Evolutionary conservation across 2,329 filamentous ascomycete species (phyloP).

Genomic region (Nemania sp.): DNA sequence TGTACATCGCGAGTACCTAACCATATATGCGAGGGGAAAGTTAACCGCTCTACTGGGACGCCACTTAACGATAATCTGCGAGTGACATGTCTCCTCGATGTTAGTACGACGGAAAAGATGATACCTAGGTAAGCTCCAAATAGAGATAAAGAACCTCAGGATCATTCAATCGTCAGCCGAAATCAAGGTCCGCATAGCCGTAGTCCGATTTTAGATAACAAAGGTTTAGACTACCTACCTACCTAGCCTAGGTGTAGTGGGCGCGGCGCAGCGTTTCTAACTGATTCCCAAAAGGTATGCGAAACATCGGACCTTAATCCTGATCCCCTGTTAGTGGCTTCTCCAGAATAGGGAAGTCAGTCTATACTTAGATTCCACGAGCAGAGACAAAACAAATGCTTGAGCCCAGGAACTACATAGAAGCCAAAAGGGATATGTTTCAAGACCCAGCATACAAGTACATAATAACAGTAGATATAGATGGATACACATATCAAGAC

Average conservation of each 20-base stretch:
- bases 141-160: not conserved
- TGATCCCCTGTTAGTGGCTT: conserved; percentile 14
- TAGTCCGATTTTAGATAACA: conserved; percentile 6
- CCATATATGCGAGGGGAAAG: not conserved
- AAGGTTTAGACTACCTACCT: not conserved
- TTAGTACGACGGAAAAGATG: not conserved
- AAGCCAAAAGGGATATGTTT: not conserved
- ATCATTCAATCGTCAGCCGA: not conserved
- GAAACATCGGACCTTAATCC: conserved; percentile 22
- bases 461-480: too few relatives aligned
- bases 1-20: not conserved
- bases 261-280: conserved; percentile 19
- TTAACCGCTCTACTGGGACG: not conserved
- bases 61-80: too few relatives aligned
- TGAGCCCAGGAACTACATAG: not conserved
- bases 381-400: conserved; percentile 3
- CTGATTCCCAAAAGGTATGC: not conserved
- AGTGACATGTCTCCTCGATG: not conserved
- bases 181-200: not conserved
- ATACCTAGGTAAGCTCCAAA: not conserved
- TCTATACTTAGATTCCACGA: conserved; percentile 23
- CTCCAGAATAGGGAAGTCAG: not conserved
- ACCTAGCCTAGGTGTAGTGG: too few relatives aligned
- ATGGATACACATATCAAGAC: too few relatives aligned
- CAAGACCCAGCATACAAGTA: not conserved